Evolutionary conservation across 805 yeast species (phyloP).

Genomic region (Wickerhamiella lipophila): DNA sequence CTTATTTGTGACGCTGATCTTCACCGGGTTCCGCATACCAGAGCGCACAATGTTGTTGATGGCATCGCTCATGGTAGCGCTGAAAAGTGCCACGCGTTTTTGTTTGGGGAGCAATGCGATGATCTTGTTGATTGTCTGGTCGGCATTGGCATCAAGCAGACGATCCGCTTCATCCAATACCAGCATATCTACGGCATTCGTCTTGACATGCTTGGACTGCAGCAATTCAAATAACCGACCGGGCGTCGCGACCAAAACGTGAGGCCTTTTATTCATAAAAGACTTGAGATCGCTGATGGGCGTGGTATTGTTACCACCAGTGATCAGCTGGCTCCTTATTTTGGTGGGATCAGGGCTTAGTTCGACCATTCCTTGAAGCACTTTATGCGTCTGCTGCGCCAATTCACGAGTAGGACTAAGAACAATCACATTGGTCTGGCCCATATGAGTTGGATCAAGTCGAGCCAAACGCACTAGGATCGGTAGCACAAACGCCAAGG

Average conservation of each 20-base stretch:
- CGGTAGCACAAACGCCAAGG: slow-evolving; percentile 81
- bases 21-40: slow-evolving; percentile 89
- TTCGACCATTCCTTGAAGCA: slow-evolving; percentile 46
- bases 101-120: slow-evolving; percentile 70
- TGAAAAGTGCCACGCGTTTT: slow-evolving; percentile 83
- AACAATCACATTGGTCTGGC: slow-evolving; percentile 59
- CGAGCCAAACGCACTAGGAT: slow-evolving; percentile 30
- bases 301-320: slow-evolving; percentile 31
- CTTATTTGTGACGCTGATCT: slow-evolving; percentile 49
- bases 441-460: slow-evolving; percentile 31
- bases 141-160: slow-evolving; percentile 65
- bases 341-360: slow-evolving; percentile 28
- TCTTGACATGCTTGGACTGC: slow-evolving; percentile 41
- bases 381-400: slow-evolving; percentile 45
- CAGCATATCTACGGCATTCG: slow-evolving; percentile 54
- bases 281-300: slow-evolving; percentile 53
- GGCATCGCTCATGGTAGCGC: slow-evolving; percentile 83
- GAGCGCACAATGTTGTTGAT: slow-evolving; percentile 67
- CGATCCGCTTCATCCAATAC: slow-evolving; percentile 91
- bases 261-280: slow-evolving; percentile 47
- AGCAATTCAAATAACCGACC: slow-evolving; percentile 75
- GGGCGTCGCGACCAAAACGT: slow-evolving; percentile 80
- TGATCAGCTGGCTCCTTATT: slow-evolving; percentile 28
- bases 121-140: slow-evolving; percentile 53
- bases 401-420: slow-evolving; percentile 57